Base-by-base conservation (phyloP, 306 rosid species). In the Heteromeles arbutifolia region DNA sequence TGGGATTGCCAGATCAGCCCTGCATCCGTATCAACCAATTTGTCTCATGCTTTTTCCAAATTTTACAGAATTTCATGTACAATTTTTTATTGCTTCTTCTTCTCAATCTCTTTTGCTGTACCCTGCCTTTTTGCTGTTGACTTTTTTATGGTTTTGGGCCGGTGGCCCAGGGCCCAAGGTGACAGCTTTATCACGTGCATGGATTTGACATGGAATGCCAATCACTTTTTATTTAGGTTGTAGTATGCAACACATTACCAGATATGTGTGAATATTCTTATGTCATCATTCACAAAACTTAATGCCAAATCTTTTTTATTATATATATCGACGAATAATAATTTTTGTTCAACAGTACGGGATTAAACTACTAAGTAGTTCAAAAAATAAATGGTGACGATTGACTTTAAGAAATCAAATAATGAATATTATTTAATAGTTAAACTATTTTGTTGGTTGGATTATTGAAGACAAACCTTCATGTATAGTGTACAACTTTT, bases 201-300 rank as follows among this genome's bases (percentile, higher is more conserved):
- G 92, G 92, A 86, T 87, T 87, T 82, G 93, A 87, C 93, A 79
- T 70, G 82, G 74, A 77, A 81, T 74, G 50, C 78, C 82, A 41
- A 85, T 62, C 72, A 79, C 72, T 48, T 65, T 61, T 73, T 43
- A 26, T 58, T 7, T 37, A 6, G 41, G 41, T 37, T 82, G 12
- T 41, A 56, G 58, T 26, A 79, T 65, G 72, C 43, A 13, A 15
- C 25, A 65, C 0, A 4, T 65, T 14, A 19, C 15, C 24, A 4
- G 26, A 65, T 29, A 43, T 69, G 78, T 8, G 74, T 87, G 86
- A 83, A 85, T 84, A 82, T 84, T 89, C 89, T 83, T 76, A 76
- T 78, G 70, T 80, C 44, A 43, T 58, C 78, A 43, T 69, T 43
- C 69, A 57, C 31, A 54, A 41, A 10, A 25, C 21, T 19, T 50